Conservation (phyloP, 139 green algal genomes). For the Haematococcus lacustris region DNA sequence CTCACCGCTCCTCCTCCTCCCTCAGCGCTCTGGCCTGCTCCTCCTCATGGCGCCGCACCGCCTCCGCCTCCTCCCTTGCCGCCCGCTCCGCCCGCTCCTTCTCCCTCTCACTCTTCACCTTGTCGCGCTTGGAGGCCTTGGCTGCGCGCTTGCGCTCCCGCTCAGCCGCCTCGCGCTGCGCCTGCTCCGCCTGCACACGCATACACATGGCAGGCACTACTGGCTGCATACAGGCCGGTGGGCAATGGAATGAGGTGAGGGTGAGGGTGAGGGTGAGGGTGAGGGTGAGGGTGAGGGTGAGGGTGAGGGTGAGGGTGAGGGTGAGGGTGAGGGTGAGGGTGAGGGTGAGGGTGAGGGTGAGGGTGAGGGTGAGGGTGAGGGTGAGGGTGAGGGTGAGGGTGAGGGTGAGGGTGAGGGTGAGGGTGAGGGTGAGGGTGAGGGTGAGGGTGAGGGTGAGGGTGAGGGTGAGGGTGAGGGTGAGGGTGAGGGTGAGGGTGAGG, state of each 20-base stretch:
- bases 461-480: no score
- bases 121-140: conserved; percentile 53
- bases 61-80: conserved; percentile 26
- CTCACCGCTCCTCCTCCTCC: conserved; percentile 21
- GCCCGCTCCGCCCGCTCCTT: conserved; percentile 26
- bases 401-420: no score
- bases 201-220: neutral
- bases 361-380: no score
- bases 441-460: no score
- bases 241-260: neutral
- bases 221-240: neutral
- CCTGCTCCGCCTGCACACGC: conserved; percentile 30
- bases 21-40: conserved; percentile 17
- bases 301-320: neutral
- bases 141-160: conserved; percentile 32
- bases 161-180: conserved; percentile 31
- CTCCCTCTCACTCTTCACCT: conserved; percentile 57
- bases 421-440: no score
- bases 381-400: no score
- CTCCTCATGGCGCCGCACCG: conserved; percentile 19
- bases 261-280: no score
- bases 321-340: no score
- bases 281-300: no score
- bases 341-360: no score
- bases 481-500: no score